Conservation (phyloP, 1,139 yeast genomes). For the Blastobotrys apis region DNA sequence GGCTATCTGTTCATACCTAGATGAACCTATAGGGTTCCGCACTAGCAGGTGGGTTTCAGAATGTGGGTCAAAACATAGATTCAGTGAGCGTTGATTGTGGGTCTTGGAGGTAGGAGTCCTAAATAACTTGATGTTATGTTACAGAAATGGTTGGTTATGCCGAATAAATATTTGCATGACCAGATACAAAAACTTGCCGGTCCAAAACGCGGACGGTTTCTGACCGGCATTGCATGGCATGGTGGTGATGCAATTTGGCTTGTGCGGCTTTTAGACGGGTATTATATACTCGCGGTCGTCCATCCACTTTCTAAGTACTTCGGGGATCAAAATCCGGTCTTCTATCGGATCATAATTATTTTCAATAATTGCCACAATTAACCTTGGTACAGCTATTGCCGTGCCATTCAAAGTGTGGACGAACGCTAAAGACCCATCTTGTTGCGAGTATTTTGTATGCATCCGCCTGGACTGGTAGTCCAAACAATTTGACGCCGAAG, state of each 20-base stretch:
- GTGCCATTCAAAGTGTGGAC: conserved; percentile 93
- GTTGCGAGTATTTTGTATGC: conserved; percentile 49
- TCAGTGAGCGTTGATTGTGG: no score
- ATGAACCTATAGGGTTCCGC: no score
- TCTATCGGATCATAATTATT: conserved; percentile 64
- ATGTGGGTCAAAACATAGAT: no score
- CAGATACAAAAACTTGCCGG: no score
- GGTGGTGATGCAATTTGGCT: not conserved
- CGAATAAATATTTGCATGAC: no score
- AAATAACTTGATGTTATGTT: no score
- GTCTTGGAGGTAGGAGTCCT: no score
- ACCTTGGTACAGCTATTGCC: conserved; percentile 91
- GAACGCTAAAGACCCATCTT: conserved; percentile 42
- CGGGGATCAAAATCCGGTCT: conserved; percentile 59
- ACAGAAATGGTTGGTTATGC: no score
- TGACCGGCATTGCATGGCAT: no score
- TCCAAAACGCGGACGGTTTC: no score
- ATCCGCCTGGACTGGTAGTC: conserved; percentile 88
- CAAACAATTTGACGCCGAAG: conserved; percentile 88
- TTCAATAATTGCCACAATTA: conserved; percentile 82
- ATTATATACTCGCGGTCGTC: conserved; percentile 32
- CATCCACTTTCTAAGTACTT: conserved; percentile 48
- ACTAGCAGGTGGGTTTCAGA: no score
- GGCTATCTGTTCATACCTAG: no score
- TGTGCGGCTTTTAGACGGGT: conserved; percentile 5